Conservation (phyloP, 2,329 filamentous ascomycete genomes). For the Microcyclospora tardicrescens region DNA sequence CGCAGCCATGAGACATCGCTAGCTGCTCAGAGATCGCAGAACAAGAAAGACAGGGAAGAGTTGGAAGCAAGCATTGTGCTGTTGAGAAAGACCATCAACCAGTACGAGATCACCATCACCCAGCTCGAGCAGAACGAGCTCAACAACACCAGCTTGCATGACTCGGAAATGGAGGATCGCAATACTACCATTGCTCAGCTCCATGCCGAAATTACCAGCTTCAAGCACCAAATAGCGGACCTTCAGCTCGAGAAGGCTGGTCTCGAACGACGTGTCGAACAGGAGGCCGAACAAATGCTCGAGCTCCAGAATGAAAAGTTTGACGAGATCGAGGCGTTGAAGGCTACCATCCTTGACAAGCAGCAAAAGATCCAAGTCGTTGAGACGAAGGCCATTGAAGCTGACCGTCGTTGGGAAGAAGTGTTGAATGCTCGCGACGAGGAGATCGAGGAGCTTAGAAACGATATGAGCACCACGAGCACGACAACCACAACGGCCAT, state of each 20-base stretch:
- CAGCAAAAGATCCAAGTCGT: constrained; percentile 21
- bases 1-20: constrained; percentile 11
- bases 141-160: constrained; percentile 15
- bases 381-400: constrained; percentile 19
- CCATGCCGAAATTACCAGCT: constrained; percentile 12
- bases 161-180: constrained; percentile 21
- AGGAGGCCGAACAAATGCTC: constrained; percentile 24
- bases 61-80: constrained; percentile 15
- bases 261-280: constrained; percentile 23
- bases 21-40: constrained; percentile 7
- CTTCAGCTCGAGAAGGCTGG: constrained; percentile 18
- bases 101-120: constrained; percentile 14
- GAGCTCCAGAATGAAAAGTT: constrained; percentile 20
- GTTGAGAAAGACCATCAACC: constrained; percentile 12
- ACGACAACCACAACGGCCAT: constrained; percentile 11
- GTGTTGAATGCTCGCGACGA: constrained; percentile 25
- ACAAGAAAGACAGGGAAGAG: constrained; percentile 11
- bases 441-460: constrained; percentile 21
- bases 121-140: constrained; percentile 14
- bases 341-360: constrained; percentile 20
- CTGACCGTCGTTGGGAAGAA: constrained; percentile 30
- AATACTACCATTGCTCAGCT: constrained; percentile 21
- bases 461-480: constrained; percentile 1
- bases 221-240: constrained; percentile 9
- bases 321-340: constrained; percentile 20